Conservation (phyloP, 129 eudicot genomes). For the Rutidosis leptorrhynchoides region DNA sequence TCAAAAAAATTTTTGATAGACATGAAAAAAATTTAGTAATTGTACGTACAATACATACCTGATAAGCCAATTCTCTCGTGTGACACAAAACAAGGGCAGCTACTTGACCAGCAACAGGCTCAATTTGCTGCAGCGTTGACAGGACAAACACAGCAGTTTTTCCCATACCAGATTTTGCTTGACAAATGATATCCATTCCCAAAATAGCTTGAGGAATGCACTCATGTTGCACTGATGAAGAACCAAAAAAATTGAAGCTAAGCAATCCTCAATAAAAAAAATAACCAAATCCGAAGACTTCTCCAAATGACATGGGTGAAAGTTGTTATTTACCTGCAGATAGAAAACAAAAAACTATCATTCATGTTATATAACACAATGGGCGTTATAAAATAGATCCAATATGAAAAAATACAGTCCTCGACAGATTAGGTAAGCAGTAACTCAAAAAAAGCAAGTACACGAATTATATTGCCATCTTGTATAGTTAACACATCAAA, state of each 20-base stretch:
- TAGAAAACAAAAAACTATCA: conserved; percentile 1
- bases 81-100: conserved; percentile 96
- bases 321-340: conserved; percentile 79
- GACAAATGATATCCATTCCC: conserved; percentile 99
- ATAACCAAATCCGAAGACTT: conserved; percentile 57
- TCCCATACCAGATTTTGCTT: conserved; percentile 99
- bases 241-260: conserved; percentile 78
- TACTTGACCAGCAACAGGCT: conserved; percentile 96
- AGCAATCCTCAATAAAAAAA: conserved; percentile 72
- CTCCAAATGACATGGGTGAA: conserved; percentile 61
- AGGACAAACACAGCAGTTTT: conserved; percentile 96
- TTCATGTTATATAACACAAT: neutral
- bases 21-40: neutral
- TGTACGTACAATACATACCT: conserved; percentile 38
- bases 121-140: conserved; percentile 90
- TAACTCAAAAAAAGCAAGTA: neutral
- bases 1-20: no score
- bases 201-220: conserved; percentile 98
- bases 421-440: neutral
- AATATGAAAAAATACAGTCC: neutral
- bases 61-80: conserved; percentile 94
- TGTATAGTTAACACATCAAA: neutral
- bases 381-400: neutral
- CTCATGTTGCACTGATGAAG: conserved; percentile 97
- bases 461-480: neutral